These are phyloP conservation scores for Populus alba DNA, from an alignment of 345 rosid genomes.

Conservation along the genomic window DNA sequence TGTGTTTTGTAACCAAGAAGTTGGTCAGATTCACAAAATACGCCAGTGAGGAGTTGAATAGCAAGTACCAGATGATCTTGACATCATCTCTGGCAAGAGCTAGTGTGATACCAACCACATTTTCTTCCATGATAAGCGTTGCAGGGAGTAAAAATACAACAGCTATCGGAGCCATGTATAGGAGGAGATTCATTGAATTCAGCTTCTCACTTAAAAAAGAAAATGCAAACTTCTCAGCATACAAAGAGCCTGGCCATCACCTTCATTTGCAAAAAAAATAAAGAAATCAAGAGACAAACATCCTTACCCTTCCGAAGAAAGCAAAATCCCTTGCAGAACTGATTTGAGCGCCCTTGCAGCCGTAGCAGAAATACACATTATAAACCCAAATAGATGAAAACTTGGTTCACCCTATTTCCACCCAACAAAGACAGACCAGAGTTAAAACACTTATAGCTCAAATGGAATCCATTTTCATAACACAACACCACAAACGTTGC, in stretches of 20 bases:
- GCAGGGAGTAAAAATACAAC: constrained; percentile 90
- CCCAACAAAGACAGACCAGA: constrained; percentile 7
- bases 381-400: constrained; percentile 94
- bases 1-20: constrained; percentile 98
- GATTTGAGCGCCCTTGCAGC: constrained; percentile 98
- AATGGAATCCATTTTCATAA: background rate
- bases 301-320: constrained; percentile 95
- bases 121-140: constrained; percentile 88
- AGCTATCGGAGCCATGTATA: constrained; percentile 98
- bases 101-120: constrained; percentile 89
- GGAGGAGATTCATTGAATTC: constrained; percentile 94
- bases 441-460: background rate
- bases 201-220: constrained; percentile 76
- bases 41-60: constrained; percentile 91
- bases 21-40: constrained; percentile 96
- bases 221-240: background rate
- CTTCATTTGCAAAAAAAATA: background rate
- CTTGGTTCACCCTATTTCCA: constrained; percentile 84
- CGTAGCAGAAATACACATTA: constrained; percentile 88
- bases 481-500: background rate
- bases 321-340: constrained; percentile 93
- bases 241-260: background rate
- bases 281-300: background rate
- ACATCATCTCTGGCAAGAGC: constrained; percentile 93
- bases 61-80: constrained; percentile 86